phyloP scores from a whole-genome alignment of 177 flowering plant species.

The Vitis hybrid region DNA sequence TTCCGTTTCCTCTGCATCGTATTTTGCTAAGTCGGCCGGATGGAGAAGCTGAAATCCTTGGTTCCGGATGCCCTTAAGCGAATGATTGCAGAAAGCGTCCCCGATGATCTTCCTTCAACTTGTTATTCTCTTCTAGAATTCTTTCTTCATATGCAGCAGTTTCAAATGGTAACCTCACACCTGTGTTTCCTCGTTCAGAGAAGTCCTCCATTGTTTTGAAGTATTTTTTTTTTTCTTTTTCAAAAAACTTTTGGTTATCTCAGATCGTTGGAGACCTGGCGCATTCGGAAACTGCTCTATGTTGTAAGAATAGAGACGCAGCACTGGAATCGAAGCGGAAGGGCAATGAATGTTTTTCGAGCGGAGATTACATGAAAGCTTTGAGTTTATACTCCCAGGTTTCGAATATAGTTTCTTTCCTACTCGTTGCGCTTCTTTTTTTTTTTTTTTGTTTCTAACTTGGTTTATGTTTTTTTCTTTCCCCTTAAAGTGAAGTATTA shows the following conservation, averaged over 20 bases:
- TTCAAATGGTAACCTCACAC: constrained; percentile 45
- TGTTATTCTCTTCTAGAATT: constrained; percentile 62
- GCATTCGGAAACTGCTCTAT: constrained; percentile 40
- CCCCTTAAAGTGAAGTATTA: too few relatives aligned
- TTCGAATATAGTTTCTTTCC: neutral
- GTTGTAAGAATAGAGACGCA: constrained; percentile 51
- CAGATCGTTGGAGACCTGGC: constrained; percentile 60
- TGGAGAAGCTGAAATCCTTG: constrained; percentile 69
- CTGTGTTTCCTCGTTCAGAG: neutral
- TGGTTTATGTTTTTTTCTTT: too few relatives aligned
- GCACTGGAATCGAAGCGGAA: constrained; percentile 66
- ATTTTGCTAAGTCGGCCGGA: constrained; percentile 8
- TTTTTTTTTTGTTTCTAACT: too few relatives aligned
- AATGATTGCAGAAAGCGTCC: constrained; percentile 35
- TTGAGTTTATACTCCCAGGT: constrained; percentile 70
- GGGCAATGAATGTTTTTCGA: constrained; percentile 61
- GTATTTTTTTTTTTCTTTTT: neutral
- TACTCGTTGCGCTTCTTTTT: neutral
- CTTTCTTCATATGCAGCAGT: constrained; percentile 46
- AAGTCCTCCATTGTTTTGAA: neutral
- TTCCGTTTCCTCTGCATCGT: too few relatives aligned
- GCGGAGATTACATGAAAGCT: constrained; percentile 58
- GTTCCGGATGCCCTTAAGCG: constrained; percentile 50
- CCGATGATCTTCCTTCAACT: constrained; percentile 46
- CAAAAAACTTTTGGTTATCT: neutral